Evolutionary conservation across 192 early-diverging fungal species (phyloP).

Genomic region (Chytriomyces confervae): DNA sequence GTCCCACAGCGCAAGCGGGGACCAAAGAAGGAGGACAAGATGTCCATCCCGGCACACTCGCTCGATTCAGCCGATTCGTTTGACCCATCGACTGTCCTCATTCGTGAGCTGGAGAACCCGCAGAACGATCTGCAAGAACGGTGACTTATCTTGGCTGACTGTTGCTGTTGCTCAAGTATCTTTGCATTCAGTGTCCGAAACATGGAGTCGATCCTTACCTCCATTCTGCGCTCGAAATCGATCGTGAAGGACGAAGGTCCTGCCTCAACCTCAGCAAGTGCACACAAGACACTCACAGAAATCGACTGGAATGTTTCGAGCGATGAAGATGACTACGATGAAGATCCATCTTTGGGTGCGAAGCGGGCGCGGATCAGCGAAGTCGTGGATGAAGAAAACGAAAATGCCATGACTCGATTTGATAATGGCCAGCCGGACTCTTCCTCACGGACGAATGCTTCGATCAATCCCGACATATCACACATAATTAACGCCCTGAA

Average conservation of each 20-base stretch:
- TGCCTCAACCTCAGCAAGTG: not conserved
- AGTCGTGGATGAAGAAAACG: slow-evolving; percentile 1
- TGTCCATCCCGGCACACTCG: not conserved
- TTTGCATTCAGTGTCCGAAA: slow-evolving; percentile 5
- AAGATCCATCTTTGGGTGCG: not conserved
- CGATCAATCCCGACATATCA: slow-evolving; percentile 14
- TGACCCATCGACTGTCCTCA: not conserved
- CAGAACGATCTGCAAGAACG: not conserved
- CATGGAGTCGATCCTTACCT: slow-evolving; percentile 23
- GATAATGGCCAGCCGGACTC: not conserved
- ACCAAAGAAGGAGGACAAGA: slow-evolving; percentile 17
- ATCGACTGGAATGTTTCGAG: not conserved
- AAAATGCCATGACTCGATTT: not conserved
- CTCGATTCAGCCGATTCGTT: too few species aligned
- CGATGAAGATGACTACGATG: slow-evolving; percentile 11
- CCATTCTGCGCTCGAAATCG: not conserved
- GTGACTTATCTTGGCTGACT: not conserved
- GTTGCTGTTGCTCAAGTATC: not conserved
- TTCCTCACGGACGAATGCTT: not conserved
- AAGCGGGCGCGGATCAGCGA: slow-evolving; percentile 18
- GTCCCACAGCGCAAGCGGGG: slow-evolving; percentile 26
- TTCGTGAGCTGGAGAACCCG: not conserved
- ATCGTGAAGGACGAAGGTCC: not conserved
- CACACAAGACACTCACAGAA: not conserved
- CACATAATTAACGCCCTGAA: slow-evolving; percentile 28